These are phyloP conservation scores for Saccharum hybrid DNA, from an alignment of 202 grass and related monocot genomes.

Conservation along the genomic window DNA sequence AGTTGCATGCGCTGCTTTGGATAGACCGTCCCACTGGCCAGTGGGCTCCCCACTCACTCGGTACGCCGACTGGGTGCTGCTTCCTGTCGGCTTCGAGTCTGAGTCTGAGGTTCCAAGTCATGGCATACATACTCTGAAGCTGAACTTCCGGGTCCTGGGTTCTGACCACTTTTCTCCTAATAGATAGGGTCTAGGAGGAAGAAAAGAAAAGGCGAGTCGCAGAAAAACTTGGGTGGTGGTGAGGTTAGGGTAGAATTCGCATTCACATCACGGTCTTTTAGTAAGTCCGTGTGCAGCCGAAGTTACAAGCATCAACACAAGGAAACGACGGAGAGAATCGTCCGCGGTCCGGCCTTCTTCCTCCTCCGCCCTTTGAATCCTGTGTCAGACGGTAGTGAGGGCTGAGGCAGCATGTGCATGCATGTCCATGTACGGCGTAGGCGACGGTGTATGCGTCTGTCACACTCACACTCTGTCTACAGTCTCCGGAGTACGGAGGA, in stretches of 20 bases:
- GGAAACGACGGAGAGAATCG: neutral
- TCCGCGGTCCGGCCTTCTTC: neutral
- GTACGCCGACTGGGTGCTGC: neutral
- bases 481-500: neutral
- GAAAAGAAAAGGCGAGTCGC: neutral
- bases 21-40: neutral
- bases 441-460: constrained; percentile 4
- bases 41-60: constrained; percentile 42
- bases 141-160: constrained; percentile 31
- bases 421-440: constrained; percentile 8
- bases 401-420: too few relatives aligned
- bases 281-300: constrained; percentile 30
- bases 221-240: neutral
- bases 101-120: constrained; percentile 2
- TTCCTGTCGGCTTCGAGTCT: neutral
- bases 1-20: neutral
- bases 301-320: neutral
- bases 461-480: neutral
- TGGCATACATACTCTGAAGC: constrained; percentile 20
- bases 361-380: constrained; percentile 17
- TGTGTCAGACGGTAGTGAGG: neutral
- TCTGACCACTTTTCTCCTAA: constrained; percentile 37
- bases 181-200: neutral
- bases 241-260: constrained; percentile 45
- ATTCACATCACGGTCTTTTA: constrained; percentile 7